Evolutionary conservation across 73 alveolate species (phyloP).

Genomic region (Blepharisma stoltei): DNA sequence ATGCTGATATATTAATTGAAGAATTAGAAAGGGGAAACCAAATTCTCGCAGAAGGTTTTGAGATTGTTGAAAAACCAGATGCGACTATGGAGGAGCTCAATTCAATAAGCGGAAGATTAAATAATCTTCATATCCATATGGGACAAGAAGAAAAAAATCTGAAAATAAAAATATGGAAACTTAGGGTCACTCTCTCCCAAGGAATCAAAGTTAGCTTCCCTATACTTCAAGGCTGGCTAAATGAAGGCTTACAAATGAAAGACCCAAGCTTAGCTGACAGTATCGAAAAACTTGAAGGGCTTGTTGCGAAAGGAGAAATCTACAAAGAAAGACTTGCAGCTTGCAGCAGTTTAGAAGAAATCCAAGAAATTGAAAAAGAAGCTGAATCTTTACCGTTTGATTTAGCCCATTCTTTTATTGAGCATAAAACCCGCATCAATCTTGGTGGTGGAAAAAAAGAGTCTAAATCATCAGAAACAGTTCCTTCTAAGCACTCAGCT

Average conservation of each 20-base stretch:
- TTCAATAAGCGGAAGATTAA: background rate
- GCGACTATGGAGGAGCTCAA: background rate
- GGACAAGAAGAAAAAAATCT: constrained; percentile 22
- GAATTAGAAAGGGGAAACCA: background rate
- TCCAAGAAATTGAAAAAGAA: constrained; percentile 10
- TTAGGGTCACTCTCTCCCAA: background rate
- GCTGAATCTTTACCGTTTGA: constrained; percentile 14
- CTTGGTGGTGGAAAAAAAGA: background rate
- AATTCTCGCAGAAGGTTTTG: constrained; percentile 13
- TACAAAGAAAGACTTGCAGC: constrained; percentile 2
- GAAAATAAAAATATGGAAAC: constrained; percentile 20
- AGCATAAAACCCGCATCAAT: constrained; percentile 8
- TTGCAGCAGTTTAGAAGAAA: constrained; percentile 11
- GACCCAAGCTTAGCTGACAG: background rate
- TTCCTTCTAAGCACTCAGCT: background rate
- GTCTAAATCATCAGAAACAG: background rate
- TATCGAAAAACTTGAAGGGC: background rate
- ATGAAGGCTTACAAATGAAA: constrained; percentile 26
- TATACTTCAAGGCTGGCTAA: constrained; percentile 9
- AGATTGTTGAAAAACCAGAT: background rate
- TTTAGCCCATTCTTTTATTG: constrained; percentile 24
- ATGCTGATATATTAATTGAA: background rate
- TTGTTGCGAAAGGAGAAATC: background rate
- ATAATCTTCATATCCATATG: constrained; percentile 4
- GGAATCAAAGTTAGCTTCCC: background rate